A percentile compares a stretch with the other conserved stretches of the same genome.
Evolutionary conservation across 2,329 filamentous ascomycete genomes (phyloP).

Genomic region (Lizonia empirigonia): DNA sequence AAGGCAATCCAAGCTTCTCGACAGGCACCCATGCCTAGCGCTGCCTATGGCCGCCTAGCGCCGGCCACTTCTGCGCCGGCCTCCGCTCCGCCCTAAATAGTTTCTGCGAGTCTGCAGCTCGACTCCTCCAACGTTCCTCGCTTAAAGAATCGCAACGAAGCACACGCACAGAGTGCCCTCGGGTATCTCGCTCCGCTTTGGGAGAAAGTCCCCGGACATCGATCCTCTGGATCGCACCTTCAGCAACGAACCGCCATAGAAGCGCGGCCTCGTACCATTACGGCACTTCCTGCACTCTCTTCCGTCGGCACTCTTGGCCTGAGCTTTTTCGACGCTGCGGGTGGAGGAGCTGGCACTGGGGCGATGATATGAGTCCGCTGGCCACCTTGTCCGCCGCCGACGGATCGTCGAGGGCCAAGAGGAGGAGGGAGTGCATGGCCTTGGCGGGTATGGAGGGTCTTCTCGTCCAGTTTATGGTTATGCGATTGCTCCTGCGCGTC

Average conservation of each 20-base stretch:
- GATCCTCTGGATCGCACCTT: slow-evolving; percentile 61
- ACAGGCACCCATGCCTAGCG: slow-evolving; percentile 42
- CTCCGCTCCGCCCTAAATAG: slow-evolving; percentile 26
- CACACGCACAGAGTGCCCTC: slow-evolving; percentile 76
- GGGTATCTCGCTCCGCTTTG: slow-evolving; percentile 70
- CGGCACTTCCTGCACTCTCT: slow-evolving; percentile 54
- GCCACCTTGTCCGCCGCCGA: slow-evolving; percentile 46
- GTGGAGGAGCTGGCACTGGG: slow-evolving; percentile 61
- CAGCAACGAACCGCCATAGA: slow-evolving; percentile 99
- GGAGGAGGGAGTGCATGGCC: slow-evolving; percentile 36
- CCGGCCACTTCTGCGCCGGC: slow-evolving; percentile 18
- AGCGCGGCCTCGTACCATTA: slow-evolving; percentile 76
- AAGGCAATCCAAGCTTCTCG: slow-evolving; percentile 29
- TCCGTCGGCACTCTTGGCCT: slow-evolving; percentile 59
- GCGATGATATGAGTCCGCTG: slow-evolving; percentile 89
- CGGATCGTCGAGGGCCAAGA: slow-evolving; percentile 32
- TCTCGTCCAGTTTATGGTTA: slow-evolving; percentile 96
- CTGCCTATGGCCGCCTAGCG: slow-evolving; percentile 30
- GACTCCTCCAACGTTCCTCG: slow-evolving; percentile 73
- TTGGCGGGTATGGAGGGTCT: slow-evolving; percentile 56
- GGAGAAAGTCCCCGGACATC: slow-evolving; percentile 99
- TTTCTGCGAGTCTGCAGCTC: slow-evolving; percentile 13
- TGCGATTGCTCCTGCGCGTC: slow-evolving; percentile 78
- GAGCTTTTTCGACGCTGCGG: slow-evolving; percentile 22
- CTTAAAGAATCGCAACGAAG: slow-evolving; percentile 99